These are phyloP conservation scores for Metschnikowia shivogae DNA, from an alignment of 805 yeast species.

Conservation along the genomic window DNA sequence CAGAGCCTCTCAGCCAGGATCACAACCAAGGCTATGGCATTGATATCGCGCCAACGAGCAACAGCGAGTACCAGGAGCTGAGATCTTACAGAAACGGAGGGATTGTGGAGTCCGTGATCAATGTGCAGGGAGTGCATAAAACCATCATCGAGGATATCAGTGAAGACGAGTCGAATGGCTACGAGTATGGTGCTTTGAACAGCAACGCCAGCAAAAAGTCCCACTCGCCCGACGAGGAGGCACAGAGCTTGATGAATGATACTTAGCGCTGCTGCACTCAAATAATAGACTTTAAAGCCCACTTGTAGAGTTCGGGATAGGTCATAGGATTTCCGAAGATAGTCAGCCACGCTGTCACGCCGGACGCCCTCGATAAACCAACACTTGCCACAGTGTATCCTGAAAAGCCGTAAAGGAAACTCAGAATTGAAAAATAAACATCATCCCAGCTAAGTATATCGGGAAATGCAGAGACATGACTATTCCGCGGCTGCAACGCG, in stretches of 20 bases:
- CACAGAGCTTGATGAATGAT: slow-evolving; percentile 16
- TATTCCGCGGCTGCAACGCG: background rate
- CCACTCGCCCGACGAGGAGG: slow-evolving; percentile 14
- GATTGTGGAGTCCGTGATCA: slow-evolving; percentile 77
- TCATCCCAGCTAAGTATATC: too few species aligned
- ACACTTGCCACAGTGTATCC: too few species aligned
- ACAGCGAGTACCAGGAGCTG: slow-evolving; percentile 30
- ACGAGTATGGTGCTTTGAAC: slow-evolving; percentile 14
- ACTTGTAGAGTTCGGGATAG: background rate
- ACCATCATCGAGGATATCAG: slow-evolving; percentile 72
- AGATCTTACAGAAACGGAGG: slow-evolving; percentile 52
- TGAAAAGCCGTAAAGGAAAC: background rate
- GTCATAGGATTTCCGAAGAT: too few species aligned
- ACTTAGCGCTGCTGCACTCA: background rate
- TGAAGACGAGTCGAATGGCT: slow-evolving; percentile 35
- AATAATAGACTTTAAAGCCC: too few species aligned
- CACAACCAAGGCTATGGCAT: slow-evolving; percentile 4
- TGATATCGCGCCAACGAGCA: slow-evolving; percentile 1
- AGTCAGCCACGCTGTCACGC: too few species aligned
- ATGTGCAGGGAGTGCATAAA: slow-evolving; percentile 78
- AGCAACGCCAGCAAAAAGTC: slow-evolving; percentile 8
- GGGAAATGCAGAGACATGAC: background rate
- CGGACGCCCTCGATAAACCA: too few species aligned
- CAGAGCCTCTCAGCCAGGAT: slow-evolving; percentile 5
- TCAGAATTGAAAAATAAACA: background rate